These are phyloP conservation scores for Aristolochia californica DNA, from an alignment of 164 flowering plant species.

Conservation along the genomic window DNA sequence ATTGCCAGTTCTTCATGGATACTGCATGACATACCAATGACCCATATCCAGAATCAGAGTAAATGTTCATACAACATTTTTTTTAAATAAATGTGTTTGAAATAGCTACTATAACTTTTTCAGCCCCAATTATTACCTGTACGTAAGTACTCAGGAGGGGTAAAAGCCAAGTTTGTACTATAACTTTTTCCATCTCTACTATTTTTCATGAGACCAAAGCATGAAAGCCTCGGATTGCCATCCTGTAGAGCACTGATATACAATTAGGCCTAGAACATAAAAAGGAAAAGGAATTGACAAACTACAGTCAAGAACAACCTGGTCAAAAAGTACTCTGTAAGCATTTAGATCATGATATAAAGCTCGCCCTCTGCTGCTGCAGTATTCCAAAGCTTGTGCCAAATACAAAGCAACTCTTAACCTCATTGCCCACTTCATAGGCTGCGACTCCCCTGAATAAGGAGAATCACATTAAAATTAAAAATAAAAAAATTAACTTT, in stretches of 20 bases:
- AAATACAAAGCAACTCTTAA: conserved; percentile 16
- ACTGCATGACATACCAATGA: too few relatives aligned
- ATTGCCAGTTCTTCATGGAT: too few relatives aligned
- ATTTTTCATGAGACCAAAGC: conserved; percentile 17
- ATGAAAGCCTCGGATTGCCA: conserved; percentile 16
- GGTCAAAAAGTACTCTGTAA: conserved; percentile 17
- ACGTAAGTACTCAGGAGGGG: conserved; percentile 15
- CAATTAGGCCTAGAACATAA: background rate
- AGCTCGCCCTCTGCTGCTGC: conserved; percentile 16
- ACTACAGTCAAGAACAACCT: conserved; percentile 2
- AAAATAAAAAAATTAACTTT: background rate
- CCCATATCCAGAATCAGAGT: too few relatives aligned
- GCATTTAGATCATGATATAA: conserved; percentile 19
- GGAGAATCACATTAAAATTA: background rate
- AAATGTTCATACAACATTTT: too few relatives aligned
- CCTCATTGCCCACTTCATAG: conserved; percentile 20
- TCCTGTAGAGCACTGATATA: conserved; percentile 7
- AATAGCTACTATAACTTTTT: too few relatives aligned
- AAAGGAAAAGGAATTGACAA: background rate
- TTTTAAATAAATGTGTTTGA: too few relatives aligned
- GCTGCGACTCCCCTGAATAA: conserved; percentile 14
- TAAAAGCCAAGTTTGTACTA: conserved; percentile 17
- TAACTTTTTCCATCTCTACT: conserved; percentile 20
- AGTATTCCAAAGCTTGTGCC: conserved; percentile 19
- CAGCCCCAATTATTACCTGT: conserved; percentile 13